Conservation (phyloP, 768 basidiomycete genomes). For the Pleurotus ostreatus region DNA sequence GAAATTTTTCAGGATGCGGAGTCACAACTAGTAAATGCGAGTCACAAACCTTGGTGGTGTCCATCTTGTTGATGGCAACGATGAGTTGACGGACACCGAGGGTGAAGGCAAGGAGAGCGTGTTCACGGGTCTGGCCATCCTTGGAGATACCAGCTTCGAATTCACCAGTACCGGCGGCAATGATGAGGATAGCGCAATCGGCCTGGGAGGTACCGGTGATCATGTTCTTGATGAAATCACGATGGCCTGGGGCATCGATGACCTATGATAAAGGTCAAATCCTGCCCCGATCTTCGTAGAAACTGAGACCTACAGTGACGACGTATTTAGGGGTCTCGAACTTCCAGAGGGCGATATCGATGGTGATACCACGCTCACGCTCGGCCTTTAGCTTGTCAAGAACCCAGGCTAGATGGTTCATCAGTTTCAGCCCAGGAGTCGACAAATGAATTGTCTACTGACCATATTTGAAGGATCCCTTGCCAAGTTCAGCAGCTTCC, state of each 20-base stretch:
- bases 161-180: constrained; percentile 98
- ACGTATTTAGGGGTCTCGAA: constrained; percentile 99
- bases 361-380: constrained; percentile 99
- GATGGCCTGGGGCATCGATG: constrained; percentile 99
- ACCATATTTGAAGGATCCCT: constrained; percentile 99
- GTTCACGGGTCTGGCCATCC: constrained; percentile 99
- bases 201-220: constrained; percentile 99
- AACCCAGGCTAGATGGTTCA: constrained; percentile 78
- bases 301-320: constrained; percentile 68
- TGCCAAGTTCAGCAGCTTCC: constrained; percentile 99
- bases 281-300: not conserved
- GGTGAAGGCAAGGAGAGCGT: constrained; percentile 99
- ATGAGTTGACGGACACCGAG: constrained; percentile 99
- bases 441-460: constrained; percentile 23
- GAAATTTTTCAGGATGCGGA: constrained; percentile 5
- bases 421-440: constrained; percentile 2
- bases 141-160: constrained; percentile 99
- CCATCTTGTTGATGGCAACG: constrained; percentile 99
- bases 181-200: constrained; percentile 99
- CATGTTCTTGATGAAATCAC: constrained; percentile 99
- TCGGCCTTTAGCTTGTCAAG: constrained; percentile 99
- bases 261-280: constrained; percentile 45
- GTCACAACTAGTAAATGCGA: not conserved
- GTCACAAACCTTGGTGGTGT: constrained; percentile 84
- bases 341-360: constrained; percentile 99